A percentile compares a stretch with the other conserved stretches of the same genome.
These are phyloP conservation scores for Penicillium roqueforti DNA, from an alignment of 495 filamentous ascomycete species.

Conservation along the genomic window DNA sequence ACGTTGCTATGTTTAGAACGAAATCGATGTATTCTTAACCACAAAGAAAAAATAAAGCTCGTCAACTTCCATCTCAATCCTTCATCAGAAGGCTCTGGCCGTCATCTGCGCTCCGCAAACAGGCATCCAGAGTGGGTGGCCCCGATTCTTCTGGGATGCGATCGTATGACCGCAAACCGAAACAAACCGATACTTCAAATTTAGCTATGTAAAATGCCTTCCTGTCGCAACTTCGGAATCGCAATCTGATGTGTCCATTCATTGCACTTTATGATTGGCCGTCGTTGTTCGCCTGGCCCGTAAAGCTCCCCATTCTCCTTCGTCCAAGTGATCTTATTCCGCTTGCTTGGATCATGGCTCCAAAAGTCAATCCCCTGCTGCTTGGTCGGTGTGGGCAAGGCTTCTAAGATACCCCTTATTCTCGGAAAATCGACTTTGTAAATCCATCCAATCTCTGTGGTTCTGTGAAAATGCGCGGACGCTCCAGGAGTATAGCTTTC, in stretches of 20 bases:
- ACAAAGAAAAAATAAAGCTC: too few relatives aligned
- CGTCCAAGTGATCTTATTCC: not conserved
- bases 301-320: not conserved
- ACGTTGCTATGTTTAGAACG: too few relatives aligned
- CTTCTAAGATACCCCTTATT: not conserved
- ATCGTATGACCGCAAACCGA: too few relatives aligned
- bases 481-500: too few relatives aligned
- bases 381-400: not conserved
- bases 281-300: not conserved
- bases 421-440: not conserved
- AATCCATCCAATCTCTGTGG: not conserved
- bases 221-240: not conserved
- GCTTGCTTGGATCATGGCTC: too few relatives aligned
- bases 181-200: too few relatives aligned
- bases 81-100: too few relatives aligned
- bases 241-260: not conserved
- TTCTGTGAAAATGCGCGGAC: not conserved
- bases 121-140: too few relatives aligned
- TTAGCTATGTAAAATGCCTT: not conserved
- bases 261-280: not conserved
- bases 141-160: too few relatives aligned
- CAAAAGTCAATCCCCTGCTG: constrained; percentile 4
- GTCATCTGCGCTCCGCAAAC: too few relatives aligned
- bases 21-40: too few relatives aligned
- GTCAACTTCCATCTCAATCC: too few relatives aligned